These are phyloP conservation scores for Punctularia strigosozonata DNA, from an alignment of 768 basidiomycete species.

Conservation along the genomic window DNA sequence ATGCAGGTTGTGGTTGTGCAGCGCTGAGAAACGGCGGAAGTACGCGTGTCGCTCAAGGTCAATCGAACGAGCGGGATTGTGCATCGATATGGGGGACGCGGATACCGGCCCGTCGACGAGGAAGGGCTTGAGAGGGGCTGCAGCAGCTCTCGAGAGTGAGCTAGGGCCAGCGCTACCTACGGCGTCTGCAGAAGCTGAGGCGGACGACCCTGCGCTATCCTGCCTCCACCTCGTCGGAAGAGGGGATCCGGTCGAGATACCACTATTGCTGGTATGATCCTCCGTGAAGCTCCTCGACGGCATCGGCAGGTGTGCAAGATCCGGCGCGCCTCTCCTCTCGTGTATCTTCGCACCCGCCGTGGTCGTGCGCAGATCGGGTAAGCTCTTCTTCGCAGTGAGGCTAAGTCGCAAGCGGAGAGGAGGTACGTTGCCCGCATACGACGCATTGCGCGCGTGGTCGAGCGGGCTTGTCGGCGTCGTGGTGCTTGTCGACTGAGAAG, in stretches of 20 bases:
- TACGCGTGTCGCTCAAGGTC: conserved; percentile 84
- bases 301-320: neutral
- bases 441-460: conserved; percentile 39
- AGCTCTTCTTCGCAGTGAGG: conserved; percentile 61
- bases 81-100: conserved; percentile 28
- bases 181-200: neutral
- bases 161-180: neutral
- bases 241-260: neutral
- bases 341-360: conserved; percentile 10
- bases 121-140: no score
- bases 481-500: neutral
- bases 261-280: no score
- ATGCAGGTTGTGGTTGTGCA: no score
- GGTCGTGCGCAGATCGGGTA: conserved; percentile 68
- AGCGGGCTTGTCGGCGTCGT: conserved; percentile 9
- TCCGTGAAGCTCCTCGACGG: no score
- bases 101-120: conserved; percentile 19
- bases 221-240: no score
- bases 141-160: neutral
- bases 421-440: conserved; percentile 29
- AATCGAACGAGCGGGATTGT: conserved; percentile 42
- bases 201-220: no score
- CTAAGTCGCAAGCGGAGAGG: conserved; percentile 21
- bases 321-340: no score
- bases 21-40: conserved; percentile 81